Evolutionary conservation across 169 alveolate species (phyloP), one percentile per base, ranked within the genome.

Genomic region (Babesia microti): DNA sequence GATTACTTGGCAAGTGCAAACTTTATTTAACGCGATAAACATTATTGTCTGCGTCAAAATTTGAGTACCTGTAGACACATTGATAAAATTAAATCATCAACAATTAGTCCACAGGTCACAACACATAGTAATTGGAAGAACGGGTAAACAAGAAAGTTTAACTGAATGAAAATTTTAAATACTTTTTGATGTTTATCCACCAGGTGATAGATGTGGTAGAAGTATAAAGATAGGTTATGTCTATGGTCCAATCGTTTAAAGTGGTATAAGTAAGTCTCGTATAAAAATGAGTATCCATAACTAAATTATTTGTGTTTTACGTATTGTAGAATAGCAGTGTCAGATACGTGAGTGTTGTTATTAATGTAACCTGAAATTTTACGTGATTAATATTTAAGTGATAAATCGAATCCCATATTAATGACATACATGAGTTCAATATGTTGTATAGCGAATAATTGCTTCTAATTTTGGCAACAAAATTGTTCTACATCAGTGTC

Each of bases 201-300:
- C 32, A 55, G 28, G 72, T 79, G 74, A 79, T 93, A 93, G 58
- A 92, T 88, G 47, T 79, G 55, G 65, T 93, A 93, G 79, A 89
- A 95, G 83, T 85, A 91, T 30, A 89, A 81, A 1, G 98, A 92
- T 68, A 90, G 92, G 75, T 95, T 95, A 70, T 95, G 99, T 15
- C 97, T 72, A 76, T 90, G 93, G 61, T 95, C 99, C 55, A 85
- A 83, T 56, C 99, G 83, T 36, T 82, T 69, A 45, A 91, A 73
- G 60, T 95, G 99, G 68, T 93, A 92, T 12, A 94, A 70, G 61
- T 88, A 93, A 22, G 97, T 73, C 82, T 94, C 96, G 59, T 84
- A 88, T 12, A 91, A 50, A 74, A 88, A 90, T 32, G 86, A 84
- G 65, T 73, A 88, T 6, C 97, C 97, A 67, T 85, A 89, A 44